Evolutionary conservation across 2,329 filamentous ascomycete genomes (phyloP), one percentile per base, ranked within the genome.

Genomic region (Fusarium chaquense): DNA sequence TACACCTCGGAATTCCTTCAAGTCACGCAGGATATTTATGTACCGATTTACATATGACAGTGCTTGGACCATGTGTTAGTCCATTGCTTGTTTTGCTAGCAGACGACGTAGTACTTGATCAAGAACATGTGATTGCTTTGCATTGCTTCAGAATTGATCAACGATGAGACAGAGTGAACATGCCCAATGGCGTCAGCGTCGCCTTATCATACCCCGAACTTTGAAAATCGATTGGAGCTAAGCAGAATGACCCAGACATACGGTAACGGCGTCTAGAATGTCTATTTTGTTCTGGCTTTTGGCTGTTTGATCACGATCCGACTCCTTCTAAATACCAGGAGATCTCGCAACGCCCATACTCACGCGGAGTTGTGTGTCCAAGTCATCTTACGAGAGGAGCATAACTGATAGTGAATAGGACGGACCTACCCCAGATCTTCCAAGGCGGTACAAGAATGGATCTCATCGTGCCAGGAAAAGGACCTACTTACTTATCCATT

Each of bases 341-440:
- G 22, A 16, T 24, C 15, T 26, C 11, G 44, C 30, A 58, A 32
- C 51, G 28, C 50, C 30, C 20, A 30, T 60, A 26, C 56, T 45
- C 41, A 61, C 71, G 67, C 69, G 64, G 71, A 67, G 52, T 50
- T 54, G 47, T 51, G 28, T 28, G n/a, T 24, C 24, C 8, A 22
- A 30, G 20, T 51, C 62, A 58, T 58, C 40, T 32, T 38, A 40
- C 15, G 49, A 57, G 71, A 67, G 60, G 54, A 60, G 61, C 53
- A 72, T 62, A 56, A 45, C 61, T 41, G 50, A 46, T 40, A 60
- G 50, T 45, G 40, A 38, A 43, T 28, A 44, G 52, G 47, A 40
- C 36, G 20, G n/a, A 47, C 28, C 22, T 60, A 33, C 46, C 59
- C 65, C 45, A 45, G 61, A 62, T 62, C 59, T 49, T 49, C 47